A percentile compares a stretch with the other conserved stretches of the same genome.
Conservation (phyloP, 768 basidiomycete species). For the Leccinum fibrillosum region DNA sequence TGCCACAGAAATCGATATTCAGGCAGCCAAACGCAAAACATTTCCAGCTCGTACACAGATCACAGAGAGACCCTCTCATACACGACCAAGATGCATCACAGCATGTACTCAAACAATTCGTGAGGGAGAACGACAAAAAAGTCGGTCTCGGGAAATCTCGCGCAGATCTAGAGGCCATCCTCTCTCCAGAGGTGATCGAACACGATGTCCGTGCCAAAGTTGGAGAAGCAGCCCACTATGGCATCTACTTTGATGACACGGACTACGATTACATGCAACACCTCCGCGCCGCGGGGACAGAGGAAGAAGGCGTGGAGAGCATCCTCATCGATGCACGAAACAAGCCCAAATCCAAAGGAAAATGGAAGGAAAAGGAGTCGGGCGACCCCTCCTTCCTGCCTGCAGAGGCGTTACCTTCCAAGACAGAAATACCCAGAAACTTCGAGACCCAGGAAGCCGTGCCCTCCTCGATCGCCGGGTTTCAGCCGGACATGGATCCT, state of each 20-base stretch:
- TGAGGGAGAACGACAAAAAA: conserved; percentile 70
- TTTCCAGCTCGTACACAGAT: conserved; percentile 96
- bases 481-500: conserved; percentile 96
- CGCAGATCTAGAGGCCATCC: conserved; percentile 67
- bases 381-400: conserved; percentile 49
- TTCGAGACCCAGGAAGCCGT: conserved; percentile 77
- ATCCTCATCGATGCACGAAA: conserved; percentile 75
- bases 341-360: conserved; percentile 25
- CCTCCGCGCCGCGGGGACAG: conserved; percentile 70
- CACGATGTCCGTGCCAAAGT: conserved; percentile 52
- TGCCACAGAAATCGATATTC: conserved; percentile 85
- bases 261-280: conserved; percentile 99
- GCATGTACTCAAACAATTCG: conserved; percentile 85
- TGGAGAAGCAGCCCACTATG: conserved; percentile 88
- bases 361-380: conserved; percentile 30
- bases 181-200: conserved; percentile 47
- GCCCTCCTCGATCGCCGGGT: conserved; percentile 79
- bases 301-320: conserved; percentile 80
- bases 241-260: conserved; percentile 92
- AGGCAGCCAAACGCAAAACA: conserved; percentile 87
- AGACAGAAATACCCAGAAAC: conserved; percentile 67
- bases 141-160: conserved; percentile 62
- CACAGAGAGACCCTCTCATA: conserved; percentile 92
- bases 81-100: conserved; percentile 87
- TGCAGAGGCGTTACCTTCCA: conserved; percentile 68